Conservation (phyloP, 139 green algal genomes). For the Tetradesmus lagerheimii region DNA sequence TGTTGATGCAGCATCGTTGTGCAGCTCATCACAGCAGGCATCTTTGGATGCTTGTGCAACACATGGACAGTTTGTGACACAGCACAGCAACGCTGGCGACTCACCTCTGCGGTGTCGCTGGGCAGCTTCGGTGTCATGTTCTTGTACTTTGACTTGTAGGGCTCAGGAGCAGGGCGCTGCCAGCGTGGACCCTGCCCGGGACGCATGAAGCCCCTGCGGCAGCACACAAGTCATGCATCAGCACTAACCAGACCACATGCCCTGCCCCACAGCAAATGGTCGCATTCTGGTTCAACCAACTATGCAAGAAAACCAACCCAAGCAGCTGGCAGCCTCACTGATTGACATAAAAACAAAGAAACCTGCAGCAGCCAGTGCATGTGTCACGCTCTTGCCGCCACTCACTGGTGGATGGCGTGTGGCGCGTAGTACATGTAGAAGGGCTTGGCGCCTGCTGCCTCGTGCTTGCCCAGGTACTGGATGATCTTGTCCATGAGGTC, state of each 20-base stretch:
- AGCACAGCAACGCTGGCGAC: neutral
- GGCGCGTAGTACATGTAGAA: constrained; percentile 50
- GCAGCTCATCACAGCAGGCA: too few species aligned
- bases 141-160: constrained; percentile 33
- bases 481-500: constrained; percentile 46
- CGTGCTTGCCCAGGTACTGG: neutral
- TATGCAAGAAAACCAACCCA: too few species aligned
- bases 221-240: neutral
- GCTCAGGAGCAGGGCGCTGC: constrained; percentile 36
- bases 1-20: too few species aligned
- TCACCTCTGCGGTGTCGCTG: constrained; percentile 32
- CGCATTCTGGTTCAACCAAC: neutral
- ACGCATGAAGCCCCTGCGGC: constrained; percentile 40
- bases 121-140: constrained; percentile 20
- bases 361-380: neutral
- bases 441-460: neutral
- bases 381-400: too few species aligned
- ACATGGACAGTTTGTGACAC: too few species aligned
- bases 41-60: too few species aligned
- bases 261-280: neutral
- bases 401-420: constrained; percentile 44
- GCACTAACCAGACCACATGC: neutral
- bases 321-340: neutral
- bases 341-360: neutral
- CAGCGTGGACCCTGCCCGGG: constrained; percentile 39